Percentiles rank a stretch among this genome's conserved stretches.
These are phyloP conservation scores for Pythium volutum DNA, from an alignment of 352 stramenopile genomes.

Conservation along the genomic window DNA sequence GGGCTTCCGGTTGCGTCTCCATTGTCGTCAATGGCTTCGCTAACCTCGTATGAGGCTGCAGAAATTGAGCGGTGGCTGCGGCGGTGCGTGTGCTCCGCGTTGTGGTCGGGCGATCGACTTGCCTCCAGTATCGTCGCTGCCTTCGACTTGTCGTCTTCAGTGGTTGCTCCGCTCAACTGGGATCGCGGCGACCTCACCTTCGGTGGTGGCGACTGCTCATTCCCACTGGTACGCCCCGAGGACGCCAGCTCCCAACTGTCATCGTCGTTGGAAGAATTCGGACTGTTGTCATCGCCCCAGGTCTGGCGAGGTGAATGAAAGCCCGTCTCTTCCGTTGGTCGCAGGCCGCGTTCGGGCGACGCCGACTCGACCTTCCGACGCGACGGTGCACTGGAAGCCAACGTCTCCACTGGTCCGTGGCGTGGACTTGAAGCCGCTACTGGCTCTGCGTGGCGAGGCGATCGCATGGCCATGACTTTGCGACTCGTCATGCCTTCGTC, in stretches of 20 bases:
- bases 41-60: slow-evolving; percentile 10
- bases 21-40: slow-evolving; percentile 1
- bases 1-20: slow-evolving; percentile 10
- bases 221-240: neutral
- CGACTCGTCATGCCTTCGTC: slow-evolving; percentile 40
- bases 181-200: slow-evolving; percentile 5
- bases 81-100: neutral
- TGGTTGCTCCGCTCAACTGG: neutral
- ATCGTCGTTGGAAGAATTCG: slow-evolving; percentile 22
- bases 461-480: slow-evolving; percentile 53
- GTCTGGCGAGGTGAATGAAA: neutral
- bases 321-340: neutral
- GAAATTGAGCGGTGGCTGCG: slow-evolving; percentile 4
- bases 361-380: neutral
- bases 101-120: neutral
- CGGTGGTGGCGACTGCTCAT: neutral
- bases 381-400: neutral
- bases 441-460: slow-evolving; percentile 19
- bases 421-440: neutral
- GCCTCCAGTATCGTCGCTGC: neutral
- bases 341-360: slow-evolving; percentile 8
- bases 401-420: neutral
- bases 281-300: slow-evolving; percentile 1
- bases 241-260: slow-evolving; percentile 19
- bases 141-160: neutral